Evolutionary conservation across 306 rosid species (phyloP), one percentile per base, ranked within the genome.

Genomic region (Mimosa pudica): DNA sequence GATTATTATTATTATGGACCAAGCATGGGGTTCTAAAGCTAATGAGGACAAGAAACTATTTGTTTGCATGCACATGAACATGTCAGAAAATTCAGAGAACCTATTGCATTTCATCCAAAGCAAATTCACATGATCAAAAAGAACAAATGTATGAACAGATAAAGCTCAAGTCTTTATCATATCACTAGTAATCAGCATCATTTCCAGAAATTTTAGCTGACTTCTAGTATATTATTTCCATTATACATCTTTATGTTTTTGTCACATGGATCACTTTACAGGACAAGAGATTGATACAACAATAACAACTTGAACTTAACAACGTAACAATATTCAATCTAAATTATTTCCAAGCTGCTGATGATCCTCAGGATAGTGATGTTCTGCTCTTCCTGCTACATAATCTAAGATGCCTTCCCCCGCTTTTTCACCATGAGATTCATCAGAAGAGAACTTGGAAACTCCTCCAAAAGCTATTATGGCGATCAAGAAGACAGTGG

Each of bases 341-440:
- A 7, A 48, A 80, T 30, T 47, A 52, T 18, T 35, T 35, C 42
- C 81, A 81, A 76, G 67, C 66, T 70, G 55, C 13, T 49, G 55
- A 49, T 49, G 55, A 49, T 49, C 87, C 12, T 75, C 75, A 45
- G 42, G 35, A 45, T 80, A 58, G 32, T 80, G 82, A 38, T 80
- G 82, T 51, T 91, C 90, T 63, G 82, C 64, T 45, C 45, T 77
- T 45, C 38, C 52, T 33, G 94, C 93, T 16, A 94, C 97, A 68
- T 92, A 94, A 73, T 89, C 89, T 52, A 94, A 81, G 69, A 94
- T 79, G 71, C 90, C 89, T 85, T 92, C 87, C 8, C 94, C 97
- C 6, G 86, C 90, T 33, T 82, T 88, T 58, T 83, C 89, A 60
- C 87, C 91, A 35, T 86, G 89, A 71, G 68, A 74, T 71, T 90